Percentiles rank a stretch among this genome's conserved stretches.
These are phyloP conservation scores for Calonectria naviculata DNA, from an alignment of 2,329 filamentous ascomycete genomes.

Conservation along the genomic window DNA sequence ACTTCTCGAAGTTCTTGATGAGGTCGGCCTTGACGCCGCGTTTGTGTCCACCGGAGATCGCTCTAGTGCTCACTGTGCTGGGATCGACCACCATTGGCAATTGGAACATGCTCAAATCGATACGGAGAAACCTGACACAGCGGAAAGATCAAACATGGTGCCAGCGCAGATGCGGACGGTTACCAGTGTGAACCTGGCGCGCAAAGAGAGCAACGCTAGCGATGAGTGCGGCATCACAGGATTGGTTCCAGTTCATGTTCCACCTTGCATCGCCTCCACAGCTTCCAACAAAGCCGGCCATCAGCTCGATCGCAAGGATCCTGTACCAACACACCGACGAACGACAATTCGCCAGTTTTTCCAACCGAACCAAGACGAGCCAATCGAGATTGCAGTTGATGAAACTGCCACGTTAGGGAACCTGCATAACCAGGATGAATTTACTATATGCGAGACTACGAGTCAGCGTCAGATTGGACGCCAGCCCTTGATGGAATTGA, in stretches of 20 bases:
- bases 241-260: constrained; percentile 40
- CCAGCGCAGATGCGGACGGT: constrained; percentile 41
- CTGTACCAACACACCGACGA: constrained; percentile 20
- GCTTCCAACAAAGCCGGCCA: constrained; percentile 6
- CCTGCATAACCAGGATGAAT: constrained; percentile 10
- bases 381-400: constrained; percentile 49
- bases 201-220: constrained; percentile 45
- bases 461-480: constrained; percentile 23
- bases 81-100: not conserved
- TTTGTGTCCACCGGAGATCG: not conserved
- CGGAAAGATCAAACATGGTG: constrained; percentile 10
- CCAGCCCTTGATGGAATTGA: constrained; percentile 35
- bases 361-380: constrained; percentile 29
- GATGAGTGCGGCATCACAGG: constrained; percentile 38
- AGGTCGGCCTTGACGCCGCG: constrained; percentile 4
- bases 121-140: not conserved
- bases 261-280: constrained; percentile 20
- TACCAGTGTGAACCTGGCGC: constrained; percentile 46
- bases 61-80: not conserved
- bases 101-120: not conserved
- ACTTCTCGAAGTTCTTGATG: constrained; percentile 24
- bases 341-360: constrained; percentile 48
- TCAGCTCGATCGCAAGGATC: constrained; percentile 1
- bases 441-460: constrained; percentile 17
- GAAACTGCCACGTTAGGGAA: constrained; percentile 44